Base-by-base conservation (phyloP, 176 grass and related monocot genomes). In the Avena insularis region DNA sequence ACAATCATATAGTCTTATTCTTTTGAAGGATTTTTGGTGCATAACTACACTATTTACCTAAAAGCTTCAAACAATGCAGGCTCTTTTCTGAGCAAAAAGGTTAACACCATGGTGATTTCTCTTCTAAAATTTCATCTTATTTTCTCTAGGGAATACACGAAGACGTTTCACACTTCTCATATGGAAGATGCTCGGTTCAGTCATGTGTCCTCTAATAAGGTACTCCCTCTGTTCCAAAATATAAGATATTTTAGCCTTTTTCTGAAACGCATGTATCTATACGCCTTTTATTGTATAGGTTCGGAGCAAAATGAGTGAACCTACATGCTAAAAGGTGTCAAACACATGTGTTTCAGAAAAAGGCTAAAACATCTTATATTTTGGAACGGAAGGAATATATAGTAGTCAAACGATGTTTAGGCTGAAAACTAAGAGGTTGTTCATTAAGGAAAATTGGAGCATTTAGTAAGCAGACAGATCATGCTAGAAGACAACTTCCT, bases 141-240 rank as follows among this genome's bases (percentile, higher is more conserved):
- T 84, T n/a, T 91, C 47, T 90, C 23, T 84, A 95, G 93, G 80
- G 86, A 89, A 19, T 87, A 91, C 83, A 50, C 19, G 19, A 92
- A 79, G 75, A 83, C 75, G 68, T 17, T 67, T 51, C 75, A 79
- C 72, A 67, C 63, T 86, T 89, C 86, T 84, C 81, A 84, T 72
- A 48, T 75, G 2, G 71, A 80, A 49, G 88, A 86, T 82, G 76
- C 82, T 90, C 54, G 77, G 82, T 86, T 90, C 83, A 90, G 68
- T 81, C 93, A 91, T 59, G 91, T 98, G 53, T 85, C 91, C 75
- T 94, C 96, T 70, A 84, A 95, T 87, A 93, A 95, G 93, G 93
- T 93, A 43, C 40, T 43, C 40, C 40, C 40, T 43, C 40, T 6
- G 40, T 43, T 43, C 40, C 40, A 43, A 43, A 43, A 43, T 43